Evolutionary conservation across 768 basidiomycete genomes (phyloP).

Genomic region (Suillus discolor): DNA sequence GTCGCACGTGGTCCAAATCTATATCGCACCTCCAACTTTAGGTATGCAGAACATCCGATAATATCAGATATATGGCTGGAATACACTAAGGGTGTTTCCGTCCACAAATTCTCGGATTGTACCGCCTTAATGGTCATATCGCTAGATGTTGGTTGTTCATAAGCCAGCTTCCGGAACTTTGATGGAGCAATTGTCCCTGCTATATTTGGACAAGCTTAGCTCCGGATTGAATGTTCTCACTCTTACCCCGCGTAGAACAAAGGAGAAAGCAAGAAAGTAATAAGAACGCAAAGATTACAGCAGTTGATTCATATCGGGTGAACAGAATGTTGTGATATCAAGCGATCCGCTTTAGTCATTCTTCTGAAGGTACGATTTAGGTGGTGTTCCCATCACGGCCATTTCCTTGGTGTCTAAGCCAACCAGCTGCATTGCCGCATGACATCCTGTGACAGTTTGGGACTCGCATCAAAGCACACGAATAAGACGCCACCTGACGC

Average conservation of each 20-base stretch:
- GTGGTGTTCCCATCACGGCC: constrained; percentile 3
- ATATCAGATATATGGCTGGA: constrained; percentile 59
- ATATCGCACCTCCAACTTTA: constrained; percentile 69
- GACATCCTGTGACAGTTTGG: not conserved
- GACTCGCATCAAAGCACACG: not conserved
- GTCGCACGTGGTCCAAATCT: not conserved
- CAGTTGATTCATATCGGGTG: not conserved
- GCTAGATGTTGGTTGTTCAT: not conserved
- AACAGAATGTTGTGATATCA: not conserved
- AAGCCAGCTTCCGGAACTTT: not conserved
- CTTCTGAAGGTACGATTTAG: not conserved
- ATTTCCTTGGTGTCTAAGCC: not conserved
- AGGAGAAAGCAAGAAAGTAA: not conserved
- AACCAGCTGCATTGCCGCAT: not conserved
- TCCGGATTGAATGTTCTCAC: not conserved
- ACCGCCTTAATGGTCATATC: constrained; percentile 10
- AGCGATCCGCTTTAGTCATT: not conserved
- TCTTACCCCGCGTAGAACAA: not conserved
- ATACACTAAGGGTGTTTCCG: constrained; percentile 65
- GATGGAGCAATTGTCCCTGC: not conserved
- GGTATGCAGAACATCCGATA: constrained; percentile 55
- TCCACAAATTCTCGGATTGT: constrained; percentile 43
- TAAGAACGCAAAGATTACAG: not conserved
- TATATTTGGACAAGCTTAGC: not conserved
- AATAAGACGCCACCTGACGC: not conserved